These are phyloP conservation scores for Moelleriella libera DNA, from an alignment of 2,329 filamentous ascomycete genomes.

Conservation along the genomic window DNA sequence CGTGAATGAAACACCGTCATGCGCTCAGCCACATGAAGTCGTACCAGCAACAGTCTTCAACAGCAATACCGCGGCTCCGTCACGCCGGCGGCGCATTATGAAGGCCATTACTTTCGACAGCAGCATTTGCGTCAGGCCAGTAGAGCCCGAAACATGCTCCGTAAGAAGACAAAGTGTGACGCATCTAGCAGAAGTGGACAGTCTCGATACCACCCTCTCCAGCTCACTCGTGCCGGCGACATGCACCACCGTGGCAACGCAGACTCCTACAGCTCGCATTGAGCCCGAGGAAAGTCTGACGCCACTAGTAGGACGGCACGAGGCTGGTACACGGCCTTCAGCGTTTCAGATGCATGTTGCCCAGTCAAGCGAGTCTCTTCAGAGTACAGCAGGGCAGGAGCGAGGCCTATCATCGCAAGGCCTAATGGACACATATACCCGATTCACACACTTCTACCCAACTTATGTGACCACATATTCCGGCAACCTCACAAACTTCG, in stretches of 20 bases:
- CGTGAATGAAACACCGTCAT: constrained; percentile 16
- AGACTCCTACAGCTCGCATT: background rate
- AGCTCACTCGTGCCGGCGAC: constrained; percentile 16
- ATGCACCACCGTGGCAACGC: constrained; percentile 1
- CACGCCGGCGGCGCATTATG: constrained; percentile 8
- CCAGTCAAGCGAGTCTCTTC: background rate
- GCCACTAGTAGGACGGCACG: too few relatives aligned
- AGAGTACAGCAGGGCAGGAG: background rate
- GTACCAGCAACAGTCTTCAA: constrained; percentile 8
- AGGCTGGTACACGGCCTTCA: too few relatives aligned
- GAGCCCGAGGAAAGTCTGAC: too few relatives aligned
- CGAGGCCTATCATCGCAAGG: background rate
- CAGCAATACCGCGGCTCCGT: background rate
- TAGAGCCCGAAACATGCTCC: background rate
- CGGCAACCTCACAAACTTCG: constrained; percentile 25
- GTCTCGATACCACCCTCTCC: constrained; percentile 13
- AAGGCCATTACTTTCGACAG: constrained; percentile 12
- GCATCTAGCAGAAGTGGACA: constrained; percentile 7
- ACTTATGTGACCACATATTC: constrained; percentile 23
- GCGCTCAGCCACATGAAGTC: constrained; percentile 14
- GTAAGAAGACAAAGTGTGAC: constrained; percentile 10
- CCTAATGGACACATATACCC: constrained; percentile 12
- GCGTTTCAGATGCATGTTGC: background rate
- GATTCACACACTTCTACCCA: constrained; percentile 28
- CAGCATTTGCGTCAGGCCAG: constrained; percentile 3